Evolutionary conservation across 2,329 filamentous ascomycete species (phyloP).

Genomic region (Zelopaecilomyces penicillatus): DNA sequence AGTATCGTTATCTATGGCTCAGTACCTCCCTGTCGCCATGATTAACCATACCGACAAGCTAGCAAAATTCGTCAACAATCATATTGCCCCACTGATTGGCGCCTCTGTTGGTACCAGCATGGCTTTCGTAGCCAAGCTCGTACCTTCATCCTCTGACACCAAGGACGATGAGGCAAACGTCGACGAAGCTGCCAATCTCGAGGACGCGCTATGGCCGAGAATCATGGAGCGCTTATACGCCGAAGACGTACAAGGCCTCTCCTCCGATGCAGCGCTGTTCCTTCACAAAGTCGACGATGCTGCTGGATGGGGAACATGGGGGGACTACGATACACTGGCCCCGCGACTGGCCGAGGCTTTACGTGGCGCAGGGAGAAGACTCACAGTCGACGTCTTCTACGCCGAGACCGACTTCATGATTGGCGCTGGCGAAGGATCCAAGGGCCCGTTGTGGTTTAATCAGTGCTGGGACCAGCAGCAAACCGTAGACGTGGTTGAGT

Average conservation of each 20-base stretch:
- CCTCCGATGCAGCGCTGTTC: slow-evolving; percentile 19
- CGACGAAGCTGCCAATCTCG: slow-evolving; percentile 10
- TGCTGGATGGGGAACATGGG: slow-evolving; percentile 21
- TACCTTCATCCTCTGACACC: background rate
- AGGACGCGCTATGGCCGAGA: slow-evolving; percentile 12
- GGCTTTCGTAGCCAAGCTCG: background rate
- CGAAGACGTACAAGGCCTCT: slow-evolving; percentile 17
- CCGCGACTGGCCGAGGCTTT: slow-evolving; percentile 16
- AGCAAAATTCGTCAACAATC: slow-evolving; percentile 13
- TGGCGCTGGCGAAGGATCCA: slow-evolving; percentile 14
- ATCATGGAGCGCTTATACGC: slow-evolving; percentile 17
- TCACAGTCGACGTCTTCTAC: slow-evolving; percentile 19
- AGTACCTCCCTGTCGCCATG: slow-evolving; percentile 13
- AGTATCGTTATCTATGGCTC: slow-evolving; percentile 12
- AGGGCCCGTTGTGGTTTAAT: slow-evolving; percentile 21
- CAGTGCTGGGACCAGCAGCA: slow-evolving; percentile 15
- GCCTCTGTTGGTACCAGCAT: slow-evolving; percentile 5
- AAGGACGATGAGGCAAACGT: background rate
- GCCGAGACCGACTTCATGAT: slow-evolving; percentile 22
- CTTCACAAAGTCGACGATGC: slow-evolving; percentile 15
- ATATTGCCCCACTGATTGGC: slow-evolving; percentile 13
- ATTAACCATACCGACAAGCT: slow-evolving; percentile 15
- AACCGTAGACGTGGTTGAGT: slow-evolving; percentile 13
- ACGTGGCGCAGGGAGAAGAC: slow-evolving; percentile 5
- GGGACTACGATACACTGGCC: slow-evolving; percentile 21